Conservation (phyloP, 2,329 filamentous ascomycete genomes). For the Beauveria scarabaeidicola region DNA sequence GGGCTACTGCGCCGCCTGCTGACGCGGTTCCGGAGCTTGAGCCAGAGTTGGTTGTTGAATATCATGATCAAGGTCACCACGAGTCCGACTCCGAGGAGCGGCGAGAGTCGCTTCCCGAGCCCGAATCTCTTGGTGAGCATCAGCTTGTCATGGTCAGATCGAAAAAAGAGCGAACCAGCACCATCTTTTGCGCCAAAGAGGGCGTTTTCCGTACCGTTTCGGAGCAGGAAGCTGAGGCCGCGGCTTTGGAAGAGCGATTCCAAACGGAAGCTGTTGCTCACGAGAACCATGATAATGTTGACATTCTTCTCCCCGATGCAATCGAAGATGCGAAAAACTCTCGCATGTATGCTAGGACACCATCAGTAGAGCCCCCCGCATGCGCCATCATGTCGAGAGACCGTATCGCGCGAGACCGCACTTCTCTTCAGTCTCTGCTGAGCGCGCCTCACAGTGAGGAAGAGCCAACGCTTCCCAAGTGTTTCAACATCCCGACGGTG, state of each 20-base stretch:
- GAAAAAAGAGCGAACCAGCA: slow-evolving; percentile 37
- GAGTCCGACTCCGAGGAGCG: slow-evolving; percentile 10
- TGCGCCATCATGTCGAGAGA: slow-evolving; percentile 49
- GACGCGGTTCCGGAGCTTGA: slow-evolving; percentile 15
- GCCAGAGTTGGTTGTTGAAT: slow-evolving; percentile 4
- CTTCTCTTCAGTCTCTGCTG: slow-evolving; percentile 53
- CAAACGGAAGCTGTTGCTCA: slow-evolving; percentile 19
- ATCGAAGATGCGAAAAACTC: slow-evolving; percentile 25
- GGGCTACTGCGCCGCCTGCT: neutral
- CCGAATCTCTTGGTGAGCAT: slow-evolving; percentile 2
- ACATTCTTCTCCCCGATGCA: slow-evolving; percentile 15
- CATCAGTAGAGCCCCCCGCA: slow-evolving; percentile 54
- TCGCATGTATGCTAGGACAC: slow-evolving; percentile 46
- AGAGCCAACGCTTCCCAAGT: slow-evolving; percentile 26
- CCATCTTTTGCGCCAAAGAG: slow-evolving; percentile 52
- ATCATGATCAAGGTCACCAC: neutral
- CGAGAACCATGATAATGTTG: slow-evolving; percentile 19
- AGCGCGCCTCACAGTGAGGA: slow-evolving; percentile 41
- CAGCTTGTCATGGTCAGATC: slow-evolving; percentile 19
- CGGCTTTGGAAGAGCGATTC: slow-evolving; percentile 28
- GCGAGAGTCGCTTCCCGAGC: slow-evolving; percentile 13
- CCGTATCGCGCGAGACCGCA: slow-evolving; percentile 43
- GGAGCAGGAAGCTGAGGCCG: slow-evolving; percentile 43
- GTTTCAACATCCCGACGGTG: slow-evolving; percentile 35
- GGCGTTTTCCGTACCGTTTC: slow-evolving; percentile 56